phyloP scores from a whole-genome alignment of 129 eudicot genomes.

The Centaurea solstitialis region DNA sequence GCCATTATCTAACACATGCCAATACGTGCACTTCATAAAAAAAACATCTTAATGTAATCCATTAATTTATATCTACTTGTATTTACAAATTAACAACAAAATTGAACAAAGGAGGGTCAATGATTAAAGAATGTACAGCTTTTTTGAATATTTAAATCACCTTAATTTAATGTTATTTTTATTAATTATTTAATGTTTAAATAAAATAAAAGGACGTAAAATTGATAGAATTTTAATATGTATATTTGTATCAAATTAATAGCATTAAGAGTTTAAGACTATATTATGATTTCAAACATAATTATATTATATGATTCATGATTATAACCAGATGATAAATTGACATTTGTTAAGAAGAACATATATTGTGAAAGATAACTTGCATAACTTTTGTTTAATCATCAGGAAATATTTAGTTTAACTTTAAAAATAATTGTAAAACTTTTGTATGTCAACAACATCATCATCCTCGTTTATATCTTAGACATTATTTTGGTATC shows the following conservation, averaged over 20 bases:
- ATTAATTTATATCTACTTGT: neutral
- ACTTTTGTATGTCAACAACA: too few species aligned
- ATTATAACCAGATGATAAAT: neutral
- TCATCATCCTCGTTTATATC: too few species aligned
- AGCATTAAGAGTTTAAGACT: too few species aligned
- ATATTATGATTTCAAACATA: neutral
- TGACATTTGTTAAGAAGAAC: too few species aligned
- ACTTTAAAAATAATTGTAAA: too few species aligned
- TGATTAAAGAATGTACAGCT: neutral
- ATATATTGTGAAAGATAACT: neutral
- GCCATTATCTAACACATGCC: neutral
- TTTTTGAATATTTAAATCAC: neutral
- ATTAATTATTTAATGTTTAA: neutral
- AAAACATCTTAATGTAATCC: neutral
- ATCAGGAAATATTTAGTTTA: neutral
- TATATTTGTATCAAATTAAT: neutral
- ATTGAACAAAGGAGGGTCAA: neutral
- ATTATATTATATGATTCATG: too few species aligned
- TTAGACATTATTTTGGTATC: too few species aligned
- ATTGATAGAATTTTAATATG: neutral
- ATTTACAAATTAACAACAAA: neutral
- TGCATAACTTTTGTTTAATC: too few species aligned
- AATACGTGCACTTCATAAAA: neutral
- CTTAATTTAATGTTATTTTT: neutral
- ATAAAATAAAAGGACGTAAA: neutral